Base-by-base conservation (phyloP, 2,329 filamentous ascomycete genomes). In the Colletotrichum limetticola region DNA sequence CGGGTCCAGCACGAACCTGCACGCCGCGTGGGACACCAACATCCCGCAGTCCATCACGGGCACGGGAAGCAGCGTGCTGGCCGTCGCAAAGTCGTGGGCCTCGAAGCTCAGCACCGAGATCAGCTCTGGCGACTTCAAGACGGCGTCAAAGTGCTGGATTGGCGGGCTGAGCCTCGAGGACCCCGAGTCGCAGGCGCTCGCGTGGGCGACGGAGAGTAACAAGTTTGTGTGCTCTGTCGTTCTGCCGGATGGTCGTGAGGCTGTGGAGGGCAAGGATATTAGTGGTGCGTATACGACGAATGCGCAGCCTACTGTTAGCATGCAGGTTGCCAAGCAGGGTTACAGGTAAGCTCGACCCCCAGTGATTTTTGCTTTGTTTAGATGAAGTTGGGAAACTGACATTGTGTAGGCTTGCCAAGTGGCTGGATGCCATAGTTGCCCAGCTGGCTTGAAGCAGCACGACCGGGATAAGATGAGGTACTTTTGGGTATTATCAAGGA, bases 11-110 rank as follows among this genome's bases (percentile, higher is more conserved):
- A 88, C 87, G 32, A 92, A 92, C 78, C 83, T 92, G 6, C 91
- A 92, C 78, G 79, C 87, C 5, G 84, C 89, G 63, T 92, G 90
- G 91, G 91, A 92, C 78, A 89, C 86, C 6, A 82, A 85, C 62
- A 91, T 91, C 74, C 86, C 88, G 12, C 85, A 90, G 76, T 80
- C 62, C 68, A 81, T 64, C 79, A 83, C 81, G 1, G 84, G 84
- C 68, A 83, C 81, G 1, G 84, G 83, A 67, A 83, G 83, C 72
- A 78, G 77, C 32, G 78, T 76, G 4, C 76, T 82, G 55, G 58
- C 79, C 26, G 78, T 81, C 3, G 85, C 84, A 2, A 80, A 81
- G 77, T 74, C 78, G 4, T 86, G 85, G 84, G 82, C 85, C 11
- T 74, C 76, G 26, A 78, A 76, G 1, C 78, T 86, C 37, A 68